Evolutionary conservation across 2,329 filamentous ascomycete species (phyloP).

Genomic region (Parasarocladium wereldwijsianum): DNA sequence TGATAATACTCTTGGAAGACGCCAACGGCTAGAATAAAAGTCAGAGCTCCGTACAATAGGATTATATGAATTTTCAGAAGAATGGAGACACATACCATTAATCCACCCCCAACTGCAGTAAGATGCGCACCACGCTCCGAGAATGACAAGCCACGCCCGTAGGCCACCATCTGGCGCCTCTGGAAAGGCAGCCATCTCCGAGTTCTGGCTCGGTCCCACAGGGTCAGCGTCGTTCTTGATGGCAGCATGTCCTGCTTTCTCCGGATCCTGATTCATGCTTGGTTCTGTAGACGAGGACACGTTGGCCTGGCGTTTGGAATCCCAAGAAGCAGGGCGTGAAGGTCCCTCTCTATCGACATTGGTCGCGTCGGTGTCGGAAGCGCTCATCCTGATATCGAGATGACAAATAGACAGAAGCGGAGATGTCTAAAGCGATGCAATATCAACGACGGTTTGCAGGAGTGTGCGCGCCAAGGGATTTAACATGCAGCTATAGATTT

Average conservation of each 20-base stretch:
- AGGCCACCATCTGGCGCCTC: slow-evolving; percentile 37
- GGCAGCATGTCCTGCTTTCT: not conserved
- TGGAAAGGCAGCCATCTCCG: not conserved
- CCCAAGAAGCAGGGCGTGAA: not conserved
- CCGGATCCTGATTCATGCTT: not conserved
- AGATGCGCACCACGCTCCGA: slow-evolving; percentile 6
- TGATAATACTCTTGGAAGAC: slow-evolving; percentile 46
- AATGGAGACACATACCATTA: slow-evolving; percentile 10
- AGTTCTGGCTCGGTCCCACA: not conserved
- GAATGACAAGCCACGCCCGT: slow-evolving; percentile 30
- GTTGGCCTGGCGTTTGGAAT: not conserved
- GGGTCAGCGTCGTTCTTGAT: not conserved
- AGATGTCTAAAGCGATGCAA: too few relatives aligned
- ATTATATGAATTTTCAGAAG: not conserved
- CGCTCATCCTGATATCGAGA: slow-evolving; percentile 4
- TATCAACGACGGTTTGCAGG: too few relatives aligned
- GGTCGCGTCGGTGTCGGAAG: slow-evolving; percentile 3
- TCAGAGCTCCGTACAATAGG: slow-evolving; percentile 2
- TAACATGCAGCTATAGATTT: too few relatives aligned
- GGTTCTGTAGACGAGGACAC: not conserved
- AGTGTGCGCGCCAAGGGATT: too few relatives aligned
- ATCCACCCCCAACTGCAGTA: slow-evolving; percentile 26
- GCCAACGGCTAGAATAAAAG: slow-evolving; percentile 20
- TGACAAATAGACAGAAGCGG: too few relatives aligned
- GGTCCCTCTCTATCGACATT: not conserved